Base-by-base conservation (phyloP, 192 early-diverging fungal species). In the Mortierella antarctica region DNA sequence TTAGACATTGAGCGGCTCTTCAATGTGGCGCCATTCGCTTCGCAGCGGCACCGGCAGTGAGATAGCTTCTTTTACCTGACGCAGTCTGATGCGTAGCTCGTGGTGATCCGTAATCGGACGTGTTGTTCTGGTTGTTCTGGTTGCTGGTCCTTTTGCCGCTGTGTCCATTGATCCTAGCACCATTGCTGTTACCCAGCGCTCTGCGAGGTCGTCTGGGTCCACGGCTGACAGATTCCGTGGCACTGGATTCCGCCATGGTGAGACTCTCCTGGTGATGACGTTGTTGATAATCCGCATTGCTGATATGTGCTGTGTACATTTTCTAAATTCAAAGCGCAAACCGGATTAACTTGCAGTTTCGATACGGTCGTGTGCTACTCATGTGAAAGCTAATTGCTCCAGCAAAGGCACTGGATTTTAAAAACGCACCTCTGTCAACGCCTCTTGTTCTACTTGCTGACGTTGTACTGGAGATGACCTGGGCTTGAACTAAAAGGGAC, bases 91-190 rank as follows among this genome's bases (percentile, higher is more conserved):
- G 52, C 11, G 69, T 20, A 12, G 54, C 45, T n/a, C 69, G 44
- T 0, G 76, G 76, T 5, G 76, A 79, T 11, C 76, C 76, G 67
- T 79, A 71, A 21, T 79, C 76, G 0, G 76, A 79, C 51, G 45
- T 71, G 50, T 79, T 71, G 44, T 79, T 71, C 48, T 71, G 64
- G 51, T 47, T 57, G 52, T 76, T 62, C 50, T 69, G 48, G 57
- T 54, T 70, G 52, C 46, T 79, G 47, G 60, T 56, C 57, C 21
- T 66, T 48, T 48, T 59, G 20, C 18, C 51, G 49, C 47, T 47
- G 1, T 31, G 31, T 31, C 31, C 31, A 31, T 31, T 31, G 1
- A 31, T 31, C 31, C 31, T 31, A 59, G 46, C 54, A 48, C 65
- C 53, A 51, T 57, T 70, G 55, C 54, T 56, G 57, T 56, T 58